Evolutionary conservation across 2,329 filamentous ascomycete species (phyloP), one percentile per base, ranked within the genome.

Genomic region (Huntiella decipiens): DNA sequence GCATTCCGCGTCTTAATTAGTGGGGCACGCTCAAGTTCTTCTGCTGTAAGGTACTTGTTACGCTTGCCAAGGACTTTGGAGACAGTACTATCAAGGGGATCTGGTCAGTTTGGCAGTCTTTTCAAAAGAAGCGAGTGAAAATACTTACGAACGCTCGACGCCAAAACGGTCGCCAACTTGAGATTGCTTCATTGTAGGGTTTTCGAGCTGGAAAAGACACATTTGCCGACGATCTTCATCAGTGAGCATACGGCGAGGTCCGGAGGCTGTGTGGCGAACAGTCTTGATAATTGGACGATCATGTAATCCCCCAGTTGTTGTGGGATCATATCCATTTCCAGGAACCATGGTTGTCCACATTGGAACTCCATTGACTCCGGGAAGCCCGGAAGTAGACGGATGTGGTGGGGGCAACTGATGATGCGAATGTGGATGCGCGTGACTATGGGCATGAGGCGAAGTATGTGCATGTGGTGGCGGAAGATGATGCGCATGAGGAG

Each of bases 151-250:
- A 79, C 91, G 70, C 65, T 98, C 91, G 44, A 98, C 91, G 33
- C 87, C 88, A 63, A 98, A 98, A 59, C 86, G 77, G 49, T 79
- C 81, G 63, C 91, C 91, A 63, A 98, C 98, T 57, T 96, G 88
- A 13, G 86, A 91, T 65, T 98, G 91, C 63, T 94, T 94, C 39
- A 85, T 79, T 42, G 76, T 79, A 16, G 88, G 91, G 58, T 96
- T 79, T 51, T 93, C 81, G 58, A 91, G 82, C 55, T 88, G 82
- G 61, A 88, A 95, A 57, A 85, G 74, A 61, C 91, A 98, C 87
- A 98, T 98, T 38, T 77, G 74, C 53, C 86, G 74, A 52, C 91
- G 81, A 59, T 96, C 87, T 49, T 84, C 79, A 57, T 94, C 84
- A 5, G 86, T 95, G 54, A 98, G 67, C 1, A 88, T 96, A 62